Percentiles rank a stretch among this genome's conserved stretches.
Conservation (phyloP, 495 filamentous ascomycete genomes). For the Lophium mytilinum region DNA sequence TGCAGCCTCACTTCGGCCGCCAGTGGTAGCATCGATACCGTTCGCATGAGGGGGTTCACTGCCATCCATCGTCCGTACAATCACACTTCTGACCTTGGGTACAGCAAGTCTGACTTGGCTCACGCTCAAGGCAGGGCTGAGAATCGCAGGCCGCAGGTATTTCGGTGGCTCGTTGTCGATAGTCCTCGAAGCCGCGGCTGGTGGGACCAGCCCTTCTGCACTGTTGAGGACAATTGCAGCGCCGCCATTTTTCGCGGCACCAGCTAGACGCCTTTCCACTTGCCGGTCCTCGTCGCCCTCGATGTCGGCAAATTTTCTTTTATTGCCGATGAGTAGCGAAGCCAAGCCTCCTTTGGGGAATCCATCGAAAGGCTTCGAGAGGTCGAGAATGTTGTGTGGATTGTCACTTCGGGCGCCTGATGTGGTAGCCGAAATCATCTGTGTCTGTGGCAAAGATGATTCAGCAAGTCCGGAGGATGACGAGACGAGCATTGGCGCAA, state of each 20-base stretch:
- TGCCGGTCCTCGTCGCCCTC: conserved; percentile 63
- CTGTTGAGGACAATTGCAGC: conserved; percentile 68
- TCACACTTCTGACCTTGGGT: conserved; percentile 74
- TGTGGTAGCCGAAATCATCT: conserved; percentile 63
- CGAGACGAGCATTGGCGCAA: conserved; percentile 85
- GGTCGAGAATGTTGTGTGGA: conserved; percentile 78
- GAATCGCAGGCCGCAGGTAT: conserved; percentile 78
- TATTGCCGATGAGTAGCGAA: conserved; percentile 82
- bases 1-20: conserved; percentile 45
- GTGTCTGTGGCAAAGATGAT: conserved; percentile 78
- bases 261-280: conserved; percentile 52
- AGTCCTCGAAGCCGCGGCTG: conserved; percentile 9
- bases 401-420: conserved; percentile 54
- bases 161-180: conserved; percentile 47
- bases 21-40: conserved; percentile 12
- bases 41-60: conserved; percentile 26
- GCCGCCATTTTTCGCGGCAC: conserved; percentile 53
- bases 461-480: conserved; percentile 69
- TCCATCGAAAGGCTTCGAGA: conserved; percentile 91
- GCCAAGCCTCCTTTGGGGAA: conserved; percentile 83
- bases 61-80: conserved; percentile 57
- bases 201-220: conserved; percentile 59
- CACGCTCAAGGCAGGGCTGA: conserved; percentile 67
- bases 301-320: conserved; percentile 64
- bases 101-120: conserved; percentile 86